Percentiles rank a stretch among this genome's conserved stretches.
phyloP scores from a whole-genome alignment of 2,329 filamentous ascomycete genomes.

The Domatiomyces catenatus region DNA sequence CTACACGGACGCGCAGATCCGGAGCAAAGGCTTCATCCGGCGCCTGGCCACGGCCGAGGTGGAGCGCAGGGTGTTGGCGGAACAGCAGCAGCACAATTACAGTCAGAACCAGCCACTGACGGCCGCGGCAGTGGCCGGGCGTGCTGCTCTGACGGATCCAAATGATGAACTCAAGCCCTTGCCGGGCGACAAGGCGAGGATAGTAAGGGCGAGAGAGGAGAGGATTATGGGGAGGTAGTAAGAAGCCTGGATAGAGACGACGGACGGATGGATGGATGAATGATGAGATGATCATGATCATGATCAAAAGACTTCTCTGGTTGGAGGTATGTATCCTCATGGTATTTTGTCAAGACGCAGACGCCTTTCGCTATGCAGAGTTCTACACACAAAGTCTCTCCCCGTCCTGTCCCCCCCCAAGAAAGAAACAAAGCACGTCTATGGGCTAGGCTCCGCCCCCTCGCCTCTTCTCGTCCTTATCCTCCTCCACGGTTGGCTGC shows the following conservation, averaged over 20 bases:
- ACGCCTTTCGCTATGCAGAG: not conserved
- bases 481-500: constrained; percentile 17
- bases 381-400: not conserved
- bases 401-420: too few species aligned
- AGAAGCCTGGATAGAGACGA: too few species aligned
- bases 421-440: too few species aligned
- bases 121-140: too few species aligned
- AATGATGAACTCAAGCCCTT: constrained; percentile 36
- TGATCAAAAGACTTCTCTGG: too few species aligned
- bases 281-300: too few species aligned
- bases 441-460: not conserved
- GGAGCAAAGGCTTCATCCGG: constrained; percentile 17
- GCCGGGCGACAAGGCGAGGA: constrained; percentile 33
- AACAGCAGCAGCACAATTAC: constrained; percentile 7
- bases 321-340: too few species aligned
- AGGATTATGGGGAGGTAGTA: constrained; percentile 21
- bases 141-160: constrained; percentile 23
- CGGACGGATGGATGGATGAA: too few species aligned
- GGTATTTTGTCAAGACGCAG: not conserved
- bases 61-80: constrained; percentile 6
- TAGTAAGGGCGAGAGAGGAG: constrained; percentile 32
- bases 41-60: constrained; percentile 1
- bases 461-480: constrained; percentile 9
- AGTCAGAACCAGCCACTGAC: constrained; percentile 5
- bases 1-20: constrained; percentile 9